Evolutionary conservation across 2,329 filamentous ascomycete genomes (phyloP), one percentile per base, ranked within the genome.

Genomic region (Colletotrichum eleusines): DNA sequence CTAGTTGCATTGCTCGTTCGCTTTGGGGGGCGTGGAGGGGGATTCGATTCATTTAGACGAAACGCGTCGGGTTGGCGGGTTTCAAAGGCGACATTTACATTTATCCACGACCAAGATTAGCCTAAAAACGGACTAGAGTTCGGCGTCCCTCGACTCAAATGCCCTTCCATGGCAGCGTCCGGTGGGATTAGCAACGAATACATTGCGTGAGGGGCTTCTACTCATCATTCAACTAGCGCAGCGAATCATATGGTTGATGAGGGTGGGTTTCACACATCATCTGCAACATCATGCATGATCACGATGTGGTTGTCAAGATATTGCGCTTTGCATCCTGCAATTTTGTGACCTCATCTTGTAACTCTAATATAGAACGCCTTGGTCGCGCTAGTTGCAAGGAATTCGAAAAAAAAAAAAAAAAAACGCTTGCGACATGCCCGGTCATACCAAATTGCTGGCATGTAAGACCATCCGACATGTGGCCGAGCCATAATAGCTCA

Each of bases 81-180:
- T 63, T 38, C 68, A 68, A 71, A 71, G 42, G n/a, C 46, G 9
- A 70, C 38, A 31, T 63, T 63, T n/a, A n/a, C n/a, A n/a, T n/a
- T n/a, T n/a, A 54, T 48, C 28, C 38, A 53, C 67, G 40, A 57
- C 31, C 23, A 48, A 16, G 23, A 23, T 61, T 42, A 23, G 40
- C 33, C 44, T 55, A 9, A n/a, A 46, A 20, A 31, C 11, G 5
- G 38, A 18, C n/a, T n/a, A n/a, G n/a, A n/a, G n/a, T n/a, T n/a
- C n/a, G n/a, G n/a, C n/a, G n/a, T n/a, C n/a, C n/a, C n/a, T n/a
- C n/a, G n/a, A n/a, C n/a, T n/a, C n/a, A n/a, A n/a, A n/a, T n/a
- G n/a, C n/a, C n/a, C n/a, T n/a, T n/a, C n/a, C n/a, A n/a, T n/a
- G n/a, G 31, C 20, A 23, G n/a, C 26, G 35, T 42, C 33, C n/a